These are phyloP conservation scores for Sorghum bicolor DNA, from an alignment of 176 grass and related monocot genomes.

Conservation along the genomic window DNA sequence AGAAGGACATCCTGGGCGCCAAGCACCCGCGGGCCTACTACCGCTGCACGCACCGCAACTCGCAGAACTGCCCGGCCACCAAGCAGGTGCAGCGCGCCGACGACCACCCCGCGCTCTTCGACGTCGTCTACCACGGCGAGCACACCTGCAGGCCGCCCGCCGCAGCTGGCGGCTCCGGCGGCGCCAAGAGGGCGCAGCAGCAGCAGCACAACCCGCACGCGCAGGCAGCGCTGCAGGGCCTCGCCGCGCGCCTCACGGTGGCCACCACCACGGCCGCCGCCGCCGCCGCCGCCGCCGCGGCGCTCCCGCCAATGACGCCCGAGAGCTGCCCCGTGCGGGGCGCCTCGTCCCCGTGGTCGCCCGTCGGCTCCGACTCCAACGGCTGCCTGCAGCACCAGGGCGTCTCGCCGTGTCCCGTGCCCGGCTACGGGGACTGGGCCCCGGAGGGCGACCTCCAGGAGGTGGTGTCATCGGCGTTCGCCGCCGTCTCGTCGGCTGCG, in stretches of 20 bases:
- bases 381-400: not conserved
- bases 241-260: conserved; percentile 49
- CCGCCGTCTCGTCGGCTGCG: conserved; percentile 4
- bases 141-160: conserved; percentile 60
- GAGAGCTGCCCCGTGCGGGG: conserved; percentile 16
- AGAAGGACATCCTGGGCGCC: conserved; percentile 88
- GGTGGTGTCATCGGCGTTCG: conserved; percentile 43
- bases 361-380: conserved; percentile 52
- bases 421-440: conserved; percentile 21
- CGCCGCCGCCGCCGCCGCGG: not conserved
- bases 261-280: conserved; percentile 21
- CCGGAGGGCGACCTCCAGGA: conserved; percentile 45
- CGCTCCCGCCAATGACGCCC: conserved; percentile 31
- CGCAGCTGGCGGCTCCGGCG: not conserved
- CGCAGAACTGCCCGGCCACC: conserved; percentile 62
- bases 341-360: conserved; percentile 41
- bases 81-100: conserved; percentile 92
- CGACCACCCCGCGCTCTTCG: conserved; percentile 59
- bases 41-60: conserved; percentile 87
- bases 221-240: conserved; percentile 41
- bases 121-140: conserved; percentile 70
- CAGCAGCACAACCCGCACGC: conserved; percentile 35
- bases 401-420: conserved; percentile 25
- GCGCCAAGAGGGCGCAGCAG: not conserved
- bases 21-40: conserved; percentile 81